Evolutionary conservation across 176 grass and related monocot genomes (phyloP).

Genomic region (Carex scoparia): DNA sequence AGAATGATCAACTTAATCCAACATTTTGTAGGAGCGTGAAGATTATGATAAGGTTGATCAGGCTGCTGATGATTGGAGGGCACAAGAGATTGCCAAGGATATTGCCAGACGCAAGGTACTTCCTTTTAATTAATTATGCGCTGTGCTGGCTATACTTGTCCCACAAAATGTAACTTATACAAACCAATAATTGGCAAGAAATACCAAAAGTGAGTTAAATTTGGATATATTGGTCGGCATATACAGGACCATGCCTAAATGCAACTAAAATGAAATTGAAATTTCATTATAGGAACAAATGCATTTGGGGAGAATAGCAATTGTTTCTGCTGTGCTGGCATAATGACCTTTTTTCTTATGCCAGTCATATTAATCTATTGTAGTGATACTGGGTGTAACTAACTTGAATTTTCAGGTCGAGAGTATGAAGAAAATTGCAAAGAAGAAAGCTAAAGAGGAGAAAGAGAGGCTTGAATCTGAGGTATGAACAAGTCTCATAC

Average conservation of each 20-base stretch:
- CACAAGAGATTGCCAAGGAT: slow-evolving; percentile 82
- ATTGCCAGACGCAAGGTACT: slow-evolving; percentile 67
- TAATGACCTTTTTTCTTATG: not conserved
- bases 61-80: slow-evolving; percentile 91
- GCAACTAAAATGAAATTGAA: slow-evolving; percentile 2
- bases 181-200: not conserved
- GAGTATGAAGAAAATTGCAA: slow-evolving; percentile 90
- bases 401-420: slow-evolving; percentile 46
- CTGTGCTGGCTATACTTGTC: not conserved
- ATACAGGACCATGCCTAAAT: not conserved
- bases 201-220: not conserved
- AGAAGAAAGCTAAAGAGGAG: slow-evolving; percentile 85
- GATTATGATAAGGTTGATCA: slow-evolving; percentile 63
- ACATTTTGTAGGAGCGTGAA: slow-evolving; percentile 51
- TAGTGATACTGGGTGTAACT: not conserved
- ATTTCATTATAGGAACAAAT: not conserved
- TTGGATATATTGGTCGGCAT: not conserved
- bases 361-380: not conserved
- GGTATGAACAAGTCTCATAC: slow-evolving; percentile 29
- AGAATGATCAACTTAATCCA: not conserved
- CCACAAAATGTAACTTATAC: not conserved
- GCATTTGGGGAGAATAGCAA: not conserved
- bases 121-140: not conserved
- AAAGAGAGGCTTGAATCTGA: slow-evolving; percentile 78
- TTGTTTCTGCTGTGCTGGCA: not conserved